phyloP scores from a whole-genome alignment of 805 yeast species.

The Starmerella vitae region DNA sequence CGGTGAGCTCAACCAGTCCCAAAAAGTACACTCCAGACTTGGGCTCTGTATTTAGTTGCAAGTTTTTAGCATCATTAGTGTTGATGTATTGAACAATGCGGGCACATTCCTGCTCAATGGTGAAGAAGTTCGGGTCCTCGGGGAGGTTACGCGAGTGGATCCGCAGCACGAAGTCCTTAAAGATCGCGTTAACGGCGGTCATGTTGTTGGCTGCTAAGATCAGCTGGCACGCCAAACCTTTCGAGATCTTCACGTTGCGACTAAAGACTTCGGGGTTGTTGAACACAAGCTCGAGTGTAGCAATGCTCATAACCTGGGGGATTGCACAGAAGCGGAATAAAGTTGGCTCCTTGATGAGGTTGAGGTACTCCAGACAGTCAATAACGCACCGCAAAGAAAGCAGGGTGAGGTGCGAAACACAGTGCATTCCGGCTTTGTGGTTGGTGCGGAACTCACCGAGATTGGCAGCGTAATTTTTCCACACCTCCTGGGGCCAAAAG shows the following conservation, averaged over 20 bases:
- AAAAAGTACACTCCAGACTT: constrained; percentile 1
- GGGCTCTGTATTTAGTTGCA: constrained; percentile 2
- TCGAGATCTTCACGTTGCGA: constrained; percentile 70
- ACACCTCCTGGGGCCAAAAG: constrained; percentile 91
- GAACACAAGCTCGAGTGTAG: constrained; percentile 76
- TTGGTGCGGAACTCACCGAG: constrained; percentile 44
- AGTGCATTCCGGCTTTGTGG: constrained; percentile 40
- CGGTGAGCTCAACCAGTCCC: constrained; percentile 2
- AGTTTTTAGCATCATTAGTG: constrained; percentile 16
- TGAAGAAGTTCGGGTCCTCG: constrained; percentile 71
- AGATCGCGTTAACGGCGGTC: constrained; percentile 61
- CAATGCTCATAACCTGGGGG: constrained; percentile 98
- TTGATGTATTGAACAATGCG: constrained; percentile 83
- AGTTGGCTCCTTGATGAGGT: constrained; percentile 66
- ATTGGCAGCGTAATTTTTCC: constrained; percentile 61
- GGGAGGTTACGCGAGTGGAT: constrained; percentile 73
- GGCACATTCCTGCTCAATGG: constrained; percentile 73
- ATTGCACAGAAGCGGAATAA: constrained; percentile 87
- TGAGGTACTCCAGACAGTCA: constrained; percentile 62
- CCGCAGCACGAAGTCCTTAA: constrained; percentile 54
- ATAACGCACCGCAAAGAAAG: constrained; percentile 67
- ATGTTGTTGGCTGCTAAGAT: constrained; percentile 63
- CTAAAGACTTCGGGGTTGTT: constrained; percentile 63
- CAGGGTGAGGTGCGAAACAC: constrained; percentile 68
- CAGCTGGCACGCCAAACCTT: constrained; percentile 69